A percentile compares a stretch with the other conserved stretches of the same genome.
Conservation (phyloP, 768 basidiomycete genomes). For the Termitomyces bulborhizus region DNA sequence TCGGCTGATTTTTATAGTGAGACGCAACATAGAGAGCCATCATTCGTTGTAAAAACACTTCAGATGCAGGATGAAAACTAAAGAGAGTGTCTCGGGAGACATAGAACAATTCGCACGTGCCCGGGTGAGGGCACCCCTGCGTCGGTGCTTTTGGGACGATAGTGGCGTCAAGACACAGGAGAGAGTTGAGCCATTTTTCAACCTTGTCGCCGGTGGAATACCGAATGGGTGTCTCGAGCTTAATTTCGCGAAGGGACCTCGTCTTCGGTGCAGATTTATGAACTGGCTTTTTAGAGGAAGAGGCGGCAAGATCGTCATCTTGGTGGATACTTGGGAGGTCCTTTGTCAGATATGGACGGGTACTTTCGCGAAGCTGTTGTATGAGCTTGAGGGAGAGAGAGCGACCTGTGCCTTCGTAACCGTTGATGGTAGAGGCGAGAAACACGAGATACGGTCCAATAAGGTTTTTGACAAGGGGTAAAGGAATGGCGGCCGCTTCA, state of each 20-base stretch:
- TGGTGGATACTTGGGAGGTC: conserved; percentile 35
- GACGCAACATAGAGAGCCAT: conserved; percentile 97
- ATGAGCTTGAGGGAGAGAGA: conserved; percentile 97
- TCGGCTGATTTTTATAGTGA: conserved; percentile 99
- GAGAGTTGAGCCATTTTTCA: conserved; percentile 88
- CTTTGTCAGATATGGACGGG: conserved; percentile 71
- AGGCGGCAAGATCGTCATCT: conserved; percentile 28
- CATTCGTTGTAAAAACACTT: conserved; percentile 95
- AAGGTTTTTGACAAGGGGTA: conserved; percentile 91
- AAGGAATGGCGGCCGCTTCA: conserved; percentile 96
- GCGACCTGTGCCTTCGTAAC: conserved; percentile 99
- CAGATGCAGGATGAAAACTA: conserved; percentile 95
- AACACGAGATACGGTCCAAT: conserved; percentile 97
- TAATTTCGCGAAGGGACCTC: conserved; percentile 85
- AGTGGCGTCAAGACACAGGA: conserved; percentile 90
- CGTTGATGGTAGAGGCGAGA: conserved; percentile 99
- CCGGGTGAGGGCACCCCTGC: conserved; percentile 91
- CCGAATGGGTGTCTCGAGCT: conserved; percentile 92
- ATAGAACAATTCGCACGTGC: conserved; percentile 90
- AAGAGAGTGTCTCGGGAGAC: conserved; percentile 95
- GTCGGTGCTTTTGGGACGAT: conserved; percentile 35
- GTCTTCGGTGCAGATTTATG: conserved; percentile 57
- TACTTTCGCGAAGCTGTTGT: conserved; percentile 91
- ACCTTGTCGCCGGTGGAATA: conserved; percentile 83
- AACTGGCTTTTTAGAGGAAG: conserved; percentile 46